These are phyloP conservation scores for Termitomyces sp. DNA, from an alignment of 1,284 basidiomycete species.

Conservation along the genomic window DNA sequence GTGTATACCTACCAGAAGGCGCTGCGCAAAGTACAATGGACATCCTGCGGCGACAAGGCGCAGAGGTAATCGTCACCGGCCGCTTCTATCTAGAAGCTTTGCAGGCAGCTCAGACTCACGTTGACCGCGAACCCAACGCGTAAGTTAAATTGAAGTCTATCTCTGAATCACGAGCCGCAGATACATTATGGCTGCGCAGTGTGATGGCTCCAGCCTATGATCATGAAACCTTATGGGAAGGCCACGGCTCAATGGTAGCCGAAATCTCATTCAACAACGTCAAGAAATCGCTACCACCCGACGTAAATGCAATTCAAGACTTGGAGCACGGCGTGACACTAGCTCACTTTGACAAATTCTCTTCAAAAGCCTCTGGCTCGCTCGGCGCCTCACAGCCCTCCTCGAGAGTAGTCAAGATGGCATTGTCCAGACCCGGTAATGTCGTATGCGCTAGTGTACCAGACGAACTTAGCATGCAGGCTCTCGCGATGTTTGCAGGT, in stretches of 20 bases:
- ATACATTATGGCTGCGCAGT: conserved; percentile 29
- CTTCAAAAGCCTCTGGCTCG: conserved; percentile 61
- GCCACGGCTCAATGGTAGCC: conserved; percentile 63
- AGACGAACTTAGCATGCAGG: conserved; percentile 65
- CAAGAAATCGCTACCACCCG: conserved; percentile 30
- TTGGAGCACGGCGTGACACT: conserved; percentile 41
- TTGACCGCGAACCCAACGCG: conserved; percentile 44
- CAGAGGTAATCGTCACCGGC: conserved; percentile 51
- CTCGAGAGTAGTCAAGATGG: conserved; percentile 55
- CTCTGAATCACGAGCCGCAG: neutral
- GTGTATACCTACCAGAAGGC: conserved; percentile 58
- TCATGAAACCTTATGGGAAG: conserved; percentile 62
- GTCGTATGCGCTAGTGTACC: conserved; percentile 56
- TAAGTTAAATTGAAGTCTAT: conserved; percentile 30
- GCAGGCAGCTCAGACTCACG: conserved; percentile 40
- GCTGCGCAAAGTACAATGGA: conserved; percentile 44
- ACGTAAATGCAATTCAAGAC: conserved; percentile 36
- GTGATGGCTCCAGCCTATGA: conserved; percentile 69
- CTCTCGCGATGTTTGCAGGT: conserved; percentile 55
- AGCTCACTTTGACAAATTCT: conserved; percentile 51
- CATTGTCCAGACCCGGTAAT: conserved; percentile 50
- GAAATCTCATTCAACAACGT: conserved; percentile 47
- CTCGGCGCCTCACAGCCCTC: conserved; percentile 65
- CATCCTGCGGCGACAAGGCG: conserved; percentile 47
- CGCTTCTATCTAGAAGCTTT: conserved; percentile 54